Percentiles rank a stretch among this genome's conserved stretches.
These are phyloP conservation scores for Agrocybe pediades DNA, from an alignment of 768 basidiomycete genomes.

Conservation along the genomic window DNA sequence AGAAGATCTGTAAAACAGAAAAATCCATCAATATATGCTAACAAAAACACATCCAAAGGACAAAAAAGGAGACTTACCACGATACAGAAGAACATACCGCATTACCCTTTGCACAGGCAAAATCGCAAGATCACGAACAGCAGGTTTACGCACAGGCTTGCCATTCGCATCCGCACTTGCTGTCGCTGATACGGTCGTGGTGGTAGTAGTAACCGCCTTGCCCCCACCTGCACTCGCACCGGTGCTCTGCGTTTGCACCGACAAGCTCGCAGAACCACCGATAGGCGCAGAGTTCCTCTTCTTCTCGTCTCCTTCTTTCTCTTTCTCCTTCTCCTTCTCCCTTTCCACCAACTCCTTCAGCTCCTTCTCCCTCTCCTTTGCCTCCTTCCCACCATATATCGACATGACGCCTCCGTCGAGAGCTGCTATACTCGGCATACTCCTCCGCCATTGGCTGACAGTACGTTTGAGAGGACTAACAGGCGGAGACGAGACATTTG, in stretches of 20 bases:
- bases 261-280: background rate
- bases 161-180: background rate
- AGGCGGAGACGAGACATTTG: background rate
- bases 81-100: constrained; percentile 62
- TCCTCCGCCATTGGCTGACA: constrained; percentile 24
- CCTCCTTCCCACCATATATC: constrained; percentile 8
- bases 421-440: constrained; percentile 22
- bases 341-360: constrained; percentile 2
- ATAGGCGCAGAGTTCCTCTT: background rate
- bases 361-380: constrained; percentile 11
- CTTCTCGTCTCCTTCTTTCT: background rate
- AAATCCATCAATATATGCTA: background rate
- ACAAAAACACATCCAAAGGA: background rate
- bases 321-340: background rate
- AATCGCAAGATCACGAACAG: constrained; percentile 61
- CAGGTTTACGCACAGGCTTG: constrained; percentile 9
- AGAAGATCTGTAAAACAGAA: constrained; percentile 46
- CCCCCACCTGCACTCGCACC: background rate
- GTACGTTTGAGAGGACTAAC: constrained; percentile 20
- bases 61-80: constrained; percentile 40
- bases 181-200: background rate
- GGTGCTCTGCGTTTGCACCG: background rate
- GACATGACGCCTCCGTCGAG: constrained; percentile 10
- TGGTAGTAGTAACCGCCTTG: background rate
- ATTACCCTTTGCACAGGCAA: constrained; percentile 66